Conservation (phyloP, 164 flowering plant genomes). For the Vitis vinifera region ASM3070453v1 NC_081808.1:20949501-20950000, state of each 20-base stretch:
- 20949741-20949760: not conserved
- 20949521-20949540: no score
- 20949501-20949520: no score
- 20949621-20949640: not conserved
- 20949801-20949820: not conserved
- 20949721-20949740: constrained; percentile 4
- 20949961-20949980: constrained; percentile 82
- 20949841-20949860: not conserved
- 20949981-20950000: constrained; percentile 60
- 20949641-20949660: constrained; percentile 30
- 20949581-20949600: not conserved
- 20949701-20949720: constrained; percentile 53
- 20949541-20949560: no score
- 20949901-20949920: constrained; percentile 64
- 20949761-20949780: not conserved
- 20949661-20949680: constrained; percentile 56
- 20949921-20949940: constrained; percentile 66
- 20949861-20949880: constrained; percentile 37
- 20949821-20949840: not conserved
- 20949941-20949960: constrained; percentile 58
- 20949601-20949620: no score
- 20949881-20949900: constrained; percentile 61
- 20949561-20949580: no score
- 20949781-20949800: not conserved
- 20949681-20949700: constrained; percentile 55